These are phyloP conservation scores for Pochonia chlamydosporia DNA, from an alignment of 2,329 filamentous ascomycete species.

Conservation along the genomic window DNA sequence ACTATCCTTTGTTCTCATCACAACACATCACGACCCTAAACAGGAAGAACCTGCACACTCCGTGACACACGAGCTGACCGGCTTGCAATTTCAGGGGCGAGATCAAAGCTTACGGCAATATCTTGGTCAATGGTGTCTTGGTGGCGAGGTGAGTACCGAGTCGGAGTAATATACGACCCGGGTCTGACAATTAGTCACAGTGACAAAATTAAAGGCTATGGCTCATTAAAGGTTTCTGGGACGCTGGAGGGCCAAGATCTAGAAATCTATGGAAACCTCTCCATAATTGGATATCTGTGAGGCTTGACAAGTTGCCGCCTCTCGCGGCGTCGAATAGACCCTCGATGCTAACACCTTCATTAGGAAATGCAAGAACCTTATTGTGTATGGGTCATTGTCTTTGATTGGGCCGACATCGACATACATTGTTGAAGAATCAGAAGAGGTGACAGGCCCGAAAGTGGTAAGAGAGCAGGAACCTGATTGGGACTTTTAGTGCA, in stretches of 20 bases:
- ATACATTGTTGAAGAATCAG: constrained; percentile 36
- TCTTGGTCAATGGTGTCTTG: constrained; percentile 33
- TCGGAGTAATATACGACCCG: constrained; percentile 1
- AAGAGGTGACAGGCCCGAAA: constrained; percentile 37
- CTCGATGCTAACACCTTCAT: constrained; percentile 7
- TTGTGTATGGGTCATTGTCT: constrained; percentile 40
- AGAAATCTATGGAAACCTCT: constrained; percentile 42
- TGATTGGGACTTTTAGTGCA: constrained; percentile 30
- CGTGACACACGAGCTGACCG: background rate
- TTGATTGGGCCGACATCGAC: constrained; percentile 38
- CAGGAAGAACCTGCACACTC: background rate
- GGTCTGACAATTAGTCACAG: constrained; percentile 18
- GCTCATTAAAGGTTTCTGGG: constrained; percentile 38
- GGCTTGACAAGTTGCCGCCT: constrained; percentile 3
- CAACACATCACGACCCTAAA: background rate
- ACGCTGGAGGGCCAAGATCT: constrained; percentile 35
- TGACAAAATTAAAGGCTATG: constrained; percentile 40
- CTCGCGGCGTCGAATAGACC: background rate
- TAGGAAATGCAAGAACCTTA: constrained; percentile 35
- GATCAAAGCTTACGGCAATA: constrained; percentile 42
- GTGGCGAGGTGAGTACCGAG: constrained; percentile 26
- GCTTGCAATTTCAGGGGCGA: constrained; percentile 26
- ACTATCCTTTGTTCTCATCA: background rate
- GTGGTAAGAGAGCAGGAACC: constrained; percentile 34
- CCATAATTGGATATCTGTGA: constrained; percentile 39